Percentiles rank a stretch among this genome's conserved stretches.
Evolutionary conservation across 805 yeast genomes (phyloP).

Genomic region (Metschnikowia kofuensis): DNA sequence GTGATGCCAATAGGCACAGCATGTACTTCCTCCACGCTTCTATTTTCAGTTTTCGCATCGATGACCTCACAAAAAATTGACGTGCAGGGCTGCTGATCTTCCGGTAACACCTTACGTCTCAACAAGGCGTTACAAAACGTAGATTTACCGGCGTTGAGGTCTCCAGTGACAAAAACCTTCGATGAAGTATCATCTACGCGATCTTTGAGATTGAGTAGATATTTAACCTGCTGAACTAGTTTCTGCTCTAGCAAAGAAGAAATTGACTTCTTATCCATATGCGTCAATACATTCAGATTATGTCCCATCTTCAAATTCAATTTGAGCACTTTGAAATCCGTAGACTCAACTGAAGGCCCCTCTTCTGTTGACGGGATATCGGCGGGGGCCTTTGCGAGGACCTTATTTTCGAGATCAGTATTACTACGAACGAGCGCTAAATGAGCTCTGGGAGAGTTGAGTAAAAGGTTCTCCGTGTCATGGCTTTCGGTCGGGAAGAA

Average conservation of each 20-base stretch:
- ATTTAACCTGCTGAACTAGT: conserved; percentile 61
- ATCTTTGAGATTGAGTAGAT: conserved; percentile 66
- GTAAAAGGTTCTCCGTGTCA: conserved; percentile 30
- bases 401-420: conserved; percentile 14
- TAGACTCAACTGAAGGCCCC: conserved; percentile 24
- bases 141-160: conserved; percentile 93
- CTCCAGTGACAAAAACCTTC: conserved; percentile 95
- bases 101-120: conserved; percentile 77
- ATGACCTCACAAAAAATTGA: conserved; percentile 92
- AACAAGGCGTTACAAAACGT: conserved; percentile 90
- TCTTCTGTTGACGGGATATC: conserved; percentile 10
- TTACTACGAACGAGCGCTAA: conserved; percentile 51
- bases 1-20: conserved; percentile 64
- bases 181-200: conserved; percentile 90
- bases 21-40: conserved; percentile 84
- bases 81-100: conserved; percentile 97
- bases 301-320: conserved; percentile 59
- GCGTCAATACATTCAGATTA: conserved; percentile 41
- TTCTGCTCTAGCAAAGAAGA: conserved; percentile 70
- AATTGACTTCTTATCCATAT: conserved; percentile 64
- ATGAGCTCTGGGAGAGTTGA: conserved; percentile 51
- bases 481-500: conserved; percentile 52
- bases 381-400: conserved; percentile 19
- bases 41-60: conserved; percentile 70
- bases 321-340: conserved; percentile 54